Conservation (phyloP, 202 grass and related monocot genomes). For the Carex sylvatica region DNA sequence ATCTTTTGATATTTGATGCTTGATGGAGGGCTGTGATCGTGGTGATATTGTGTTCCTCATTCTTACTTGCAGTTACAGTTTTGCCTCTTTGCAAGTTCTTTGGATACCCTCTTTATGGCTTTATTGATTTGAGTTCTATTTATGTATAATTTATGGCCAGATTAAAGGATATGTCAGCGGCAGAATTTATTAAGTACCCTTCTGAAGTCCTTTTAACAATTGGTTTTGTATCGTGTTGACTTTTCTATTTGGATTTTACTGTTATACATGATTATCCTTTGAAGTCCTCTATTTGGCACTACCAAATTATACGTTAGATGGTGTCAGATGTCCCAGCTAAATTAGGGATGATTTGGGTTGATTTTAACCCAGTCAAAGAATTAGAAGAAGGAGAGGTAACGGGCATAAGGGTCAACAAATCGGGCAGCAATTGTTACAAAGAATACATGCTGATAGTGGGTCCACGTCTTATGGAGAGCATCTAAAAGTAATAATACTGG, state of each 20-base stretch:
- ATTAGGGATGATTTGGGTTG: too few species aligned
- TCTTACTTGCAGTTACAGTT: conserved; percentile 9
- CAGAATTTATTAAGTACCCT: background rate
- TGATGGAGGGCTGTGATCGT: too few species aligned
- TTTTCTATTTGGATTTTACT: background rate
- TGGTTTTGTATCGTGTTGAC: background rate
- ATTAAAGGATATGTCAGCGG: background rate
- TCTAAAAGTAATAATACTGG: too few species aligned
- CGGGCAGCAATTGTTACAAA: too few species aligned
- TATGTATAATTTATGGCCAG: background rate
- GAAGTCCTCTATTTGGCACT: background rate
- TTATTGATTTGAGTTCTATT: background rate
- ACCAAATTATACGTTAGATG: background rate
- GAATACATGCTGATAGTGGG: too few species aligned
- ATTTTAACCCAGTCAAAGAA: too few species aligned
- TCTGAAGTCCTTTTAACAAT: background rate
- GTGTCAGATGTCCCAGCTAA: too few species aligned
- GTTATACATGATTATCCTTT: background rate
- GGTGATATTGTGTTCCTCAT: too few species aligned
- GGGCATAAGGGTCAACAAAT: too few species aligned
- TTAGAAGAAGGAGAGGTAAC: too few species aligned
- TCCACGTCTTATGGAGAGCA: too few species aligned
- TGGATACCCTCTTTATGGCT: conserved; percentile 17
- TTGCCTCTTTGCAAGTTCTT: conserved; percentile 35
- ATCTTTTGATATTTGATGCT: too few species aligned